Percentiles rank a stretch among this genome's conserved stretches.
Evolutionary conservation across 2,329 filamentous ascomycete genomes (phyloP).

Genomic region (Verticillium albo-atrum): DNA sequence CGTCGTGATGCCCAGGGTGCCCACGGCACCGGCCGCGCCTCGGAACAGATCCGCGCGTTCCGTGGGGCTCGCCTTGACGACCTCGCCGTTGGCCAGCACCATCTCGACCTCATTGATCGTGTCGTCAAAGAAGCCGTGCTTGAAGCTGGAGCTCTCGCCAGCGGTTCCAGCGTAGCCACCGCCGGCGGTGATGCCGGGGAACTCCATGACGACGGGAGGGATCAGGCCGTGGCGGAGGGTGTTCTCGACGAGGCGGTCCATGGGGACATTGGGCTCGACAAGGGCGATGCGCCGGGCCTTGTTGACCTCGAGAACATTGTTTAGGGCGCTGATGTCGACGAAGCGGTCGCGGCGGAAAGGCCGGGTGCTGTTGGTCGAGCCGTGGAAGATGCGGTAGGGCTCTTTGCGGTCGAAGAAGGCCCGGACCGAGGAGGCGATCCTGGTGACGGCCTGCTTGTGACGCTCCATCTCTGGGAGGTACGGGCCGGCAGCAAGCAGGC

Average conservation of each 20-base stretch:
- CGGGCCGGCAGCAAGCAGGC: not conserved
- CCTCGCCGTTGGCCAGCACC: constrained; percentile 61
- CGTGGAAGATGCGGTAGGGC: constrained; percentile 73
- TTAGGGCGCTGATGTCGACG: constrained; percentile 63
- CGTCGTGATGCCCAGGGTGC: constrained; percentile 64
- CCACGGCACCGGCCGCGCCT: constrained; percentile 63
- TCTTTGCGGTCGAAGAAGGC: constrained; percentile 41
- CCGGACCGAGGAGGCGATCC: constrained; percentile 42
- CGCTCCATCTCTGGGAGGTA: constrained; percentile 37
- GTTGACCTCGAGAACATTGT: constrained; percentile 62
- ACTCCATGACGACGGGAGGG: constrained; percentile 72
- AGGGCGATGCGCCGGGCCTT: constrained; percentile 50
- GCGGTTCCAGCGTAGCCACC: constrained; percentile 68
- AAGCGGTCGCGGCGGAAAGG: constrained; percentile 38
- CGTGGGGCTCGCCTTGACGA: constrained; percentile 44
- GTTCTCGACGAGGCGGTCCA: constrained; percentile 64
- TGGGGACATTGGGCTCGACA: constrained; percentile 71
- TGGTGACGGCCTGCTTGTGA: constrained; percentile 42
- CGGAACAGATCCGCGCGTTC: constrained; percentile 52
- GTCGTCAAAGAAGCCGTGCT: constrained; percentile 67
- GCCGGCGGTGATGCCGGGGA: constrained; percentile 70
- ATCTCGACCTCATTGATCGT: constrained; percentile 63
- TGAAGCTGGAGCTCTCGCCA: constrained; percentile 66
- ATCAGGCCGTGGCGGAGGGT: constrained; percentile 63
- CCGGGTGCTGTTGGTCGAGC: constrained; percentile 71